Conservation (phyloP, 805 yeast genomes). For the Yarrowia sp. region DNA sequence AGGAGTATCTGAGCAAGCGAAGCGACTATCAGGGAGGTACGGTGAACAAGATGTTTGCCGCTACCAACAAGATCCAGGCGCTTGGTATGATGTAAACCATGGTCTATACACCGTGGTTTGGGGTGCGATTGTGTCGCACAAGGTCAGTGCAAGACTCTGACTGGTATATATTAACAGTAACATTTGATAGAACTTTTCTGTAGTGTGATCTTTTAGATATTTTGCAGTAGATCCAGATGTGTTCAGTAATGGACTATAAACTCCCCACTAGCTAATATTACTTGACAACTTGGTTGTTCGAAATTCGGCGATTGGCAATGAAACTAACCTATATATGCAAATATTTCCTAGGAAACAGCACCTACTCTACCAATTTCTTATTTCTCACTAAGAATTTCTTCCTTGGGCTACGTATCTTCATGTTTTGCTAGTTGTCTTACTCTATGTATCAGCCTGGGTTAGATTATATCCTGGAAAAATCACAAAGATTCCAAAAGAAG, state of each 20-base stretch:
- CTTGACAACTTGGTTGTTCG: no score
- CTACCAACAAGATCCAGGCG: conserved; percentile 12
- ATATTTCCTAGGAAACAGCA: not conserved
- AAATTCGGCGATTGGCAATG: not conserved
- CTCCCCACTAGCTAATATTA: no score
- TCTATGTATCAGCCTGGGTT: not conserved
- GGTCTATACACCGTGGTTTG: no score
- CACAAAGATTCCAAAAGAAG: not conserved
- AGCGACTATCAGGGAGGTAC: conserved; percentile 50
- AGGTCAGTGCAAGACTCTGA: no score
- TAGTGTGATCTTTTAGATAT: no score
- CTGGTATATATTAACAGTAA: not conserved
- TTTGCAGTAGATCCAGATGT: no score
- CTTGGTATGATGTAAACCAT: conserved; percentile 14
- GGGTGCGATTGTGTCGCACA: no score
- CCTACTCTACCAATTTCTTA: not conserved
- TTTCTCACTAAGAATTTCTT: no score
- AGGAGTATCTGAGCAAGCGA: conserved; percentile 64
- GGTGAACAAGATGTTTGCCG: conserved; percentile 23
- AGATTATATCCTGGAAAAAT: not conserved
- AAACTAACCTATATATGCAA: not conserved
- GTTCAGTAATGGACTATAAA: no score
- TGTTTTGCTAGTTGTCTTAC: not conserved
- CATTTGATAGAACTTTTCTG: no score
- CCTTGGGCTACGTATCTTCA: no score